A percentile compares a stretch with the other conserved stretches of the same genome.
These are phyloP conservation scores for Tinospora cordifolia DNA, from an alignment of 164 flowering plant species.

Conservation along the genomic window DNA sequence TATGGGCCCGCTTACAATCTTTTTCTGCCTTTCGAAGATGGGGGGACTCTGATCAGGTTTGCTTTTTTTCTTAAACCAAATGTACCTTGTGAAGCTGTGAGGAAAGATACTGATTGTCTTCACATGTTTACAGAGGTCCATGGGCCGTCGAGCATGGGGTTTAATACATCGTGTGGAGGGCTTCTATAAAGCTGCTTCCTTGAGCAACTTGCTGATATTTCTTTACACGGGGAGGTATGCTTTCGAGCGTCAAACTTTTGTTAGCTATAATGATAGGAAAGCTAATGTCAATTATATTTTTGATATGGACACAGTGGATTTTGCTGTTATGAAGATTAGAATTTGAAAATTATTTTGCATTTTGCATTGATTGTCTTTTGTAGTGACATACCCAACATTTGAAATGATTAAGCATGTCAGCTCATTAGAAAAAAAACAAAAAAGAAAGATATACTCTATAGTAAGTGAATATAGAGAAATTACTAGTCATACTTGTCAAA, in stretches of 20 bases:
- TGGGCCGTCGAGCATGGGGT: constrained; percentile 74
- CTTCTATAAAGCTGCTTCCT: constrained; percentile 82
- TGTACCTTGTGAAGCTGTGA: neutral
- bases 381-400: neutral
- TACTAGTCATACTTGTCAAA: neutral
- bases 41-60: constrained; percentile 48
- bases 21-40: constrained; percentile 98
- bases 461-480: neutral
- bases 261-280: neutral
- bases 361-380: neutral
- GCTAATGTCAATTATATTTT: neutral
- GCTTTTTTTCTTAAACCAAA: neutral
- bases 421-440: neutral
- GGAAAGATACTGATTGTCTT: constrained; percentile 13
- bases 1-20: constrained; percentile 87
- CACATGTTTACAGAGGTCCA: constrained; percentile 51
- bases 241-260: neutral
- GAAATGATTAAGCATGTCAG: neutral
- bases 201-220: constrained; percentile 76
- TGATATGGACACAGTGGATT: neutral
- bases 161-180: constrained; percentile 75
- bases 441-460: neutral
- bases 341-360: neutral
- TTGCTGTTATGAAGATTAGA: neutral
- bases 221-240: constrained; percentile 80